Percentiles rank a stretch among this genome's conserved stretches.
Conservation (phyloP, 257 asterid genomes). For the Jacaranda copaia region DNA sequence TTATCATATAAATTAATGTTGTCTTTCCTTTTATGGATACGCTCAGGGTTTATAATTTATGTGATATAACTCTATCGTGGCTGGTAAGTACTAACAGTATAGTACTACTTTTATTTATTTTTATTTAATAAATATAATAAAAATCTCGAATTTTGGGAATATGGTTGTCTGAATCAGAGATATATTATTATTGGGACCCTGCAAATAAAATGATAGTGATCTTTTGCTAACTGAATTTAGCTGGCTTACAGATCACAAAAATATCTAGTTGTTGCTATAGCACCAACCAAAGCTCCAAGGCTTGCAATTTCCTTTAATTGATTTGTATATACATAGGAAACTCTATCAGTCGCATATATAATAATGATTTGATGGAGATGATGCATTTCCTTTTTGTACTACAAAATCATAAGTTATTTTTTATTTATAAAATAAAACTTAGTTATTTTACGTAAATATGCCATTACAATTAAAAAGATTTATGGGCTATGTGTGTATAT, state of each 20-base stretch:
- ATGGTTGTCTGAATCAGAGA: not conserved
- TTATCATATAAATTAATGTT: too few species aligned
- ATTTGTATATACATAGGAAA: not conserved
- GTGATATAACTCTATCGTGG: not conserved
- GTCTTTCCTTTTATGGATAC: too few species aligned
- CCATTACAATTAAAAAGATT: too few species aligned
- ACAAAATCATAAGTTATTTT: too few species aligned
- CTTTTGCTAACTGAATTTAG: constrained; percentile 14
- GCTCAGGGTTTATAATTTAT: too few species aligned
- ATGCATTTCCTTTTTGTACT: too few species aligned
- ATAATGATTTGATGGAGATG: not conserved
- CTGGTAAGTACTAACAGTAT: not conserved
- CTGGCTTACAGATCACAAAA: constrained; percentile 21
- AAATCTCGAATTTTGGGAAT: not conserved
- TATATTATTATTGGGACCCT: not conserved
- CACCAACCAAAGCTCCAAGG: not conserved
- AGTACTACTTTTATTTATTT: not conserved
- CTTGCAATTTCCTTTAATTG: not conserved
- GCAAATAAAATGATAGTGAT: not conserved
- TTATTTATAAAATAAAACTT: too few species aligned
- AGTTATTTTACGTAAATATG: too few species aligned
- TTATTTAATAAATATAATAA: not conserved
- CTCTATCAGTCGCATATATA: not conserved
- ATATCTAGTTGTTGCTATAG: not conserved
- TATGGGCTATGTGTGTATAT: too few species aligned